phyloP scores from a whole-genome alignment of 768 basidiomycete species.

The Lentinula aciculospora region DNA sequence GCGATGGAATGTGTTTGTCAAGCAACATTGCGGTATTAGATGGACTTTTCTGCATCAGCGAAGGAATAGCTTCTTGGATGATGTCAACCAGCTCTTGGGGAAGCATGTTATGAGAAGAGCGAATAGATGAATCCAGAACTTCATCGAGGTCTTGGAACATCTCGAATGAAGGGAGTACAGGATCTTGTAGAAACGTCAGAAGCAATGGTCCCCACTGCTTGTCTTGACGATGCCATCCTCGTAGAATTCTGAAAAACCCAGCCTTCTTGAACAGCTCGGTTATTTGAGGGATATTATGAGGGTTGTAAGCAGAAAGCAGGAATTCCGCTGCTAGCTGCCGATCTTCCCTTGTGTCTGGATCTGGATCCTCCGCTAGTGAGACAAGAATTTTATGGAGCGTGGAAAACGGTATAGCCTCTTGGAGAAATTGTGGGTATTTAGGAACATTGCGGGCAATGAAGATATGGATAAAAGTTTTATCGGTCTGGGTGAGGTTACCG shows the following conservation, averaged over 20 bases:
- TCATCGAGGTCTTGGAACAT: conserved; percentile 65
- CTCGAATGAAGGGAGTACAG: conserved; percentile 50
- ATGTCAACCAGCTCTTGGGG: conserved; percentile 50
- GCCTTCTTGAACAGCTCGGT: conserved; percentile 69
- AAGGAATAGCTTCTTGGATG: conserved; percentile 55
- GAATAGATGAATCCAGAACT: conserved; percentile 44
- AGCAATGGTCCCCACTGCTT: conserved; percentile 71
- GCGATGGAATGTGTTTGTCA: conserved; percentile 57
- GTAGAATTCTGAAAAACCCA: conserved; percentile 88
- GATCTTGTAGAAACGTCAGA: conserved; percentile 70
- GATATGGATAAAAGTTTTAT: conserved; percentile 84
- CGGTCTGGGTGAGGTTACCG: conserved; percentile 47
- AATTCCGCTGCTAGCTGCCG: conserved; percentile 93
- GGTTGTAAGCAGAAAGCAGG: conserved; percentile 86
- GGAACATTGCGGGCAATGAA: conserved; percentile 96
- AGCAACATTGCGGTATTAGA: conserved; percentile 66
- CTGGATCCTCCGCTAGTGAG: conserved; percentile 69
- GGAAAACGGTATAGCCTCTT: conserved; percentile 47
- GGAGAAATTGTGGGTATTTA: conserved; percentile 88
- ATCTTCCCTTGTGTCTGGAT: conserved; percentile 81
- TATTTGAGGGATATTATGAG: conserved; percentile 68
- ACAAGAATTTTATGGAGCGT: conserved; percentile 72
- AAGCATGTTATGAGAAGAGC: conserved; percentile 41
- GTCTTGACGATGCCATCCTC: conserved; percentile 74
- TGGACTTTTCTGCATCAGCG: conserved; percentile 58